Evolutionary conservation across 2,329 filamentous ascomycete species (phyloP).

Genomic region (Fusarium nygamai): DNA sequence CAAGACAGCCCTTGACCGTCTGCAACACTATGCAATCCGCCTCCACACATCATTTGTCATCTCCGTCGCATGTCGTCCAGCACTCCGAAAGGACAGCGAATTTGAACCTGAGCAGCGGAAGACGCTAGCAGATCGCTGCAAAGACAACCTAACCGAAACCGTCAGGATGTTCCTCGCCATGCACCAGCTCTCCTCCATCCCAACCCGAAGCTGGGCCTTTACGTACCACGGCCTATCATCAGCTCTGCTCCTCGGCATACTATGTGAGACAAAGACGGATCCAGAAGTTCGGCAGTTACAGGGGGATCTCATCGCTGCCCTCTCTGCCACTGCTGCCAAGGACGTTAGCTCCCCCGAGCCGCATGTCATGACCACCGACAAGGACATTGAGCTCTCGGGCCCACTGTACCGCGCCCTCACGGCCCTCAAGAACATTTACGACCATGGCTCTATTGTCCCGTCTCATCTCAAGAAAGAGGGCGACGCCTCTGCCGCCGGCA

Average conservation of each 20-base stretch:
- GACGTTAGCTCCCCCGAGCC: constrained; percentile 65
- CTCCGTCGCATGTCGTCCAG: constrained; percentile 71
- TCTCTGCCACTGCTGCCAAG: constrained; percentile 72
- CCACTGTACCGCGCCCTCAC: constrained; percentile 69
- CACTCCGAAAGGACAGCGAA: constrained; percentile 64
- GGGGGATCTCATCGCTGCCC: constrained; percentile 69
- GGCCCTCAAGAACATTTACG: constrained; percentile 72
- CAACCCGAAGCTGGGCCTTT: constrained; percentile 74
- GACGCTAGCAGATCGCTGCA: constrained; percentile 67
- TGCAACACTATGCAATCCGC: constrained; percentile 72
- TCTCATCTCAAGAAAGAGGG: constrained; percentile 61
- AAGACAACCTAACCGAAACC: constrained; percentile 70
- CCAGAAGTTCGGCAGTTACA: constrained; percentile 71
- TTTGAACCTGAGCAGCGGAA: constrained; percentile 64
- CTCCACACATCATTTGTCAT: constrained; percentile 73
- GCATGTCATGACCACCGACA: constrained; percentile 64
- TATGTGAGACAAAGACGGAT: constrained; percentile 71
- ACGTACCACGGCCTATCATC: constrained; percentile 75
- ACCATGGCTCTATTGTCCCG: constrained; percentile 68
- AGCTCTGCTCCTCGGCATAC: constrained; percentile 69
- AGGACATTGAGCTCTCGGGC: constrained; percentile 70
- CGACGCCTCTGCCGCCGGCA: constrained; percentile 56
- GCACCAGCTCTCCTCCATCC: constrained; percentile 74
- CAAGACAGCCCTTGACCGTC: constrained; percentile 69
- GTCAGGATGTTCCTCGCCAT: constrained; percentile 76